Conservation (phyloP, 179 eudicot species). For the Nepenthes alata region DNA sequence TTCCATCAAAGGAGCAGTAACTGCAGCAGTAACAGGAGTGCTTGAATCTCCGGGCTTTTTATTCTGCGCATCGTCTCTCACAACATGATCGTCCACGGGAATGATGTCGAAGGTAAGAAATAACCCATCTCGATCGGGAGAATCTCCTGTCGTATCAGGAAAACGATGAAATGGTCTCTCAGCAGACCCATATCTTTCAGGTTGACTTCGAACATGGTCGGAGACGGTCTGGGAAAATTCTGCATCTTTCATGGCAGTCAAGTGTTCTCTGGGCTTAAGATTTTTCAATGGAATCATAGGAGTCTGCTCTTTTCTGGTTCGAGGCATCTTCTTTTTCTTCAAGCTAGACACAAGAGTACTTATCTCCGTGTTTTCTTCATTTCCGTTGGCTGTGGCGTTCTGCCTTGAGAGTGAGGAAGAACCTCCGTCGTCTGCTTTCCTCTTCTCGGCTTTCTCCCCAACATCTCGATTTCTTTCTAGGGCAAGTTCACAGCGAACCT, state of each 20-base stretch:
- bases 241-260: not conserved
- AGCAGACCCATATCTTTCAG: constrained; percentile 4
- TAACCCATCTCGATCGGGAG: constrained; percentile 5
- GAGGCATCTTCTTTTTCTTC: constrained; percentile 13
- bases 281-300: constrained; percentile 6
- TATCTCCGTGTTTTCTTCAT: constrained; percentile 8
- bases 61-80: constrained; percentile 2
- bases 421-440: no score
- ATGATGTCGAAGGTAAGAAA: constrained; percentile 2
- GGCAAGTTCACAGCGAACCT: constrained; percentile 3
- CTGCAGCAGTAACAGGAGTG: constrained; percentile 2
- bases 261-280: constrained; percentile 6
- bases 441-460: constrained; percentile 16
- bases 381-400: constrained; percentile 10
- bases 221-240: not conserved
- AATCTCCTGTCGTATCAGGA: not conserved
- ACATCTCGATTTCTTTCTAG: constrained; percentile 8
- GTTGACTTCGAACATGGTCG: constrained; percentile 3
- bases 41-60: constrained; percentile 6
- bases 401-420: constrained; percentile 1
- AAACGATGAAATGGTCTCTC: constrained; percentile 4
- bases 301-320: constrained; percentile 9
- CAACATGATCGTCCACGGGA: constrained; percentile 1
- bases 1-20: not conserved
- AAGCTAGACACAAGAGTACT: not conserved